These are phyloP conservation scores for Moesziomyces sp. DNA, from an alignment of 1,284 basidiomycete genomes.

Conservation along the genomic window DNA sequence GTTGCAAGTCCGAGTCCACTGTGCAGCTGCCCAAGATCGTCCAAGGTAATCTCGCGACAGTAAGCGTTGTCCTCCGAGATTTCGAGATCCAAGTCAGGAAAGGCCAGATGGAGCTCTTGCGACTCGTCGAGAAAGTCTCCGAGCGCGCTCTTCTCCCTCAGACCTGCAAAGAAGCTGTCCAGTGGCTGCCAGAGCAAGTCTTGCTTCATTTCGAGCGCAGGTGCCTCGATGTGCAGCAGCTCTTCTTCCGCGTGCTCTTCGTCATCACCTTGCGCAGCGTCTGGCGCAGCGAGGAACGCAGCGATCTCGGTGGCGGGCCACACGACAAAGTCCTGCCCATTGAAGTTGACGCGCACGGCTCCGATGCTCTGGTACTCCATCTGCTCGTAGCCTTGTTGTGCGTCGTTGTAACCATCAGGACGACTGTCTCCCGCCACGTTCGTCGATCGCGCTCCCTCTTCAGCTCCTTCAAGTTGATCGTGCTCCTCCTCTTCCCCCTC, in stretches of 20 bases:
- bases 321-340: constrained; percentile 63
- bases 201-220: constrained; percentile 39
- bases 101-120: constrained; percentile 52
- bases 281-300: constrained; percentile 8
- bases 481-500: too few species aligned
- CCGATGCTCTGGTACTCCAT: constrained; percentile 11
- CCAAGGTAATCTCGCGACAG: constrained; percentile 59
- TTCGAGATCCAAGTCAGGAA: constrained; percentile 58
- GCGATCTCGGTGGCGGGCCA: constrained; percentile 47
- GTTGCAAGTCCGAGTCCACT: constrained; percentile 49
- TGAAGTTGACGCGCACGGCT: constrained; percentile 56
- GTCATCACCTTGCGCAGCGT: not conserved
- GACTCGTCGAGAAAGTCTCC: constrained; percentile 66
- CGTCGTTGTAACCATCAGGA: constrained; percentile 1
- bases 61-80: constrained; percentile 63
- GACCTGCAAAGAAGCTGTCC: constrained; percentile 54
- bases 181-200: constrained; percentile 59
- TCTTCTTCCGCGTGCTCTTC: constrained; percentile 6
- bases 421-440: not conserved
- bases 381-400: constrained; percentile 9
- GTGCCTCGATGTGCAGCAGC: constrained; percentile 47
- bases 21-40: constrained; percentile 60
- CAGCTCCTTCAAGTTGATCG: too few species aligned
- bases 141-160: constrained; percentile 57
- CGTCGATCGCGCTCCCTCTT: too few species aligned